Evolutionary conservation across 2,329 filamentous ascomycete genomes (phyloP).

Genomic region (Claviceps sp.): DNA sequence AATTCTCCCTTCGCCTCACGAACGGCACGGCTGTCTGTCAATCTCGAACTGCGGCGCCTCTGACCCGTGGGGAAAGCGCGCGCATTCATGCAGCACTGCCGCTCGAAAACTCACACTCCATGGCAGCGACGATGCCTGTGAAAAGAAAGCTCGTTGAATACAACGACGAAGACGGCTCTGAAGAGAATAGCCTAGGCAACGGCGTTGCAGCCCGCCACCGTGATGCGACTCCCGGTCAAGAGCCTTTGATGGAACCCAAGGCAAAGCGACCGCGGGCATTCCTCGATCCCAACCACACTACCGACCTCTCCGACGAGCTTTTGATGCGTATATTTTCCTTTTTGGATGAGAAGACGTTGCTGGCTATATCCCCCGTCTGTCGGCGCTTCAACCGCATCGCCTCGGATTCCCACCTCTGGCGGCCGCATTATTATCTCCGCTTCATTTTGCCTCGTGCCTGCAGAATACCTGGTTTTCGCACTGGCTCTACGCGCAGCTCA

Average conservation of each 20-base stretch:
- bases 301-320: conserved; percentile 72
- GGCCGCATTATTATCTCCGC: conserved; percentile 70
- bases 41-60: neutral
- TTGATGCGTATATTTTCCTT: conserved; percentile 71
- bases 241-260: neutral
- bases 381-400: conserved; percentile 60
- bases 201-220: neutral
- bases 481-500: conserved; percentile 15
- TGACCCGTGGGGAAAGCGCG: neutral
- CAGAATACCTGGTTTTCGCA: conserved; percentile 54
- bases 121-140: conserved; percentile 10
- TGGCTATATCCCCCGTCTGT: conserved; percentile 53
- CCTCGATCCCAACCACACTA: conserved; percentile 44
- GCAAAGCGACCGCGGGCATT: conserved; percentile 1
- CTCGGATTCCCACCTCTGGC: conserved; percentile 82
- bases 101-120: neutral
- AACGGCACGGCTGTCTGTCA: neutral
- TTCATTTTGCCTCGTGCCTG: conserved; percentile 75
- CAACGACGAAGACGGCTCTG: conserved; percentile 1
- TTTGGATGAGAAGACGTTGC: conserved; percentile 55
- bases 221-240: neutral
- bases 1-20: neutral
- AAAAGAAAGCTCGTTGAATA: conserved; percentile 13
- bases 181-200: neutral
- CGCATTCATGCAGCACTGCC: neutral